Evolutionary conservation across 2,329 filamentous ascomycete species (phyloP).

Genomic region (Aulographum hederae): DNA sequence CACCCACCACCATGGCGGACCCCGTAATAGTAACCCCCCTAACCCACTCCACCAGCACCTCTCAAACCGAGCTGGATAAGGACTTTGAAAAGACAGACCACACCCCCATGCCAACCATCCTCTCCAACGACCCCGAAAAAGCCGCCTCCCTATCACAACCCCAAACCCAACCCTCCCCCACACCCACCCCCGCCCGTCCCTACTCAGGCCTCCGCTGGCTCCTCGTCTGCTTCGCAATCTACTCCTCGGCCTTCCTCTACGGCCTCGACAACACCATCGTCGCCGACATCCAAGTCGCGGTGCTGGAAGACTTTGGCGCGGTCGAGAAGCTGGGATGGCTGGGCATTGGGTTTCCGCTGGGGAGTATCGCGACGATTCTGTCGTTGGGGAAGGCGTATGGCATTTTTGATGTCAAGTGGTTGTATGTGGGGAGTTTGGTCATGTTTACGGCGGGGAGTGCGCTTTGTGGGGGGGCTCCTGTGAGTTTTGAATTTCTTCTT

Average conservation of each 20-base stretch:
- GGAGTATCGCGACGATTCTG: conserved; percentile 6
- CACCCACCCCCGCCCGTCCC: too few species aligned
- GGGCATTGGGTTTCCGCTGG: conserved; percentile 14
- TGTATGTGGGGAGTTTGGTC: background rate
- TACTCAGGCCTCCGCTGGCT: conserved; percentile 1
- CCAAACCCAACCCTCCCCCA: too few species aligned
- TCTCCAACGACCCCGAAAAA: too few species aligned
- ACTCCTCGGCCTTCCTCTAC: conserved; percentile 2
- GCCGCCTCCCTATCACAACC: too few species aligned
- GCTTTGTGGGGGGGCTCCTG: conserved; percentile 14
- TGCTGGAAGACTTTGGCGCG: conserved; percentile 11
- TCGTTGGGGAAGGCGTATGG: conserved; percentile 10
- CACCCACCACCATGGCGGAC: too few species aligned
- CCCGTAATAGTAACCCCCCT: too few species aligned
- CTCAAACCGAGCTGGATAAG: too few species aligned
- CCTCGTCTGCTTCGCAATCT: conserved; percentile 1
- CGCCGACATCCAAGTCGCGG: conserved; percentile 10
- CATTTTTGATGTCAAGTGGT: conserved; percentile 8
- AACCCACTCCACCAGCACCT: too few species aligned
- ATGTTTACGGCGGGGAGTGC: conserved; percentile 11
- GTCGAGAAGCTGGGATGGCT: conserved; percentile 13
- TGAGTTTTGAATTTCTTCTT: too few species aligned
- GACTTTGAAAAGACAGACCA: too few species aligned
- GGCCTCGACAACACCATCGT: conserved; percentile 2
- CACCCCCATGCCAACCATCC: too few species aligned